Percentiles rank a stretch among this genome's conserved stretches.
phyloP scores from a whole-genome alignment of 164 flowering plant genomes.

The Dillenia turbinata region DNA sequence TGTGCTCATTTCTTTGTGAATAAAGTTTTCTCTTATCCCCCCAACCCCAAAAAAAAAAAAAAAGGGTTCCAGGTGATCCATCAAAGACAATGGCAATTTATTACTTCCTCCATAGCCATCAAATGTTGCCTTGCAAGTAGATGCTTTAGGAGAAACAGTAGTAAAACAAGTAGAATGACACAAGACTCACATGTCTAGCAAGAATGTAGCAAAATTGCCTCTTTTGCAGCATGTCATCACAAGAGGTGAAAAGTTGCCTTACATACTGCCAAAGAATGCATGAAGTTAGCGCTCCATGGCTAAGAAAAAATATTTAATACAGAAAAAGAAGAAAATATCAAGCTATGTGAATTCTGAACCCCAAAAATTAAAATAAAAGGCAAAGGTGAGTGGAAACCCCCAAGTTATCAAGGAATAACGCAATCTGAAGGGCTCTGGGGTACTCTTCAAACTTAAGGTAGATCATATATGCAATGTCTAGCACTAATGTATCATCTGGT shows the following conservation, averaged over 20 bases:
- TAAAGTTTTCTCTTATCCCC: no score
- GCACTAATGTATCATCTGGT: slow-evolving; percentile 89
- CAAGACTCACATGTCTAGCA: slow-evolving; percentile 81
- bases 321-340: neutral
- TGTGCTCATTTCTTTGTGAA: no score
- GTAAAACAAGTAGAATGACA: no score
- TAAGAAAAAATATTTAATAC: slow-evolving; percentile 3
- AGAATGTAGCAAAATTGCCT: slow-evolving; percentile 89
- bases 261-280: slow-evolving; percentile 61
- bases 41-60: no score
- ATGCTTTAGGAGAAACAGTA: no score
- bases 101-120: no score
- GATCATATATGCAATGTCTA: slow-evolving; percentile 82
- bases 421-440: slow-evolving; percentile 86
- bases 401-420: slow-evolving; percentile 73
- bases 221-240: slow-evolving; percentile 54
- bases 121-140: no score
- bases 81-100: no score
- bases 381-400: slow-evolving; percentile 39
- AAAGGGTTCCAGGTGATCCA: no score
- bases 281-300: neutral
- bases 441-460: slow-evolving; percentile 82
- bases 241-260: slow-evolving; percentile 62
- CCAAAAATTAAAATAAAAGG: neutral
- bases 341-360: neutral